phyloP scores from a whole-genome alignment of 805 yeast species.

The Lipomyces japonicus region DNA sequence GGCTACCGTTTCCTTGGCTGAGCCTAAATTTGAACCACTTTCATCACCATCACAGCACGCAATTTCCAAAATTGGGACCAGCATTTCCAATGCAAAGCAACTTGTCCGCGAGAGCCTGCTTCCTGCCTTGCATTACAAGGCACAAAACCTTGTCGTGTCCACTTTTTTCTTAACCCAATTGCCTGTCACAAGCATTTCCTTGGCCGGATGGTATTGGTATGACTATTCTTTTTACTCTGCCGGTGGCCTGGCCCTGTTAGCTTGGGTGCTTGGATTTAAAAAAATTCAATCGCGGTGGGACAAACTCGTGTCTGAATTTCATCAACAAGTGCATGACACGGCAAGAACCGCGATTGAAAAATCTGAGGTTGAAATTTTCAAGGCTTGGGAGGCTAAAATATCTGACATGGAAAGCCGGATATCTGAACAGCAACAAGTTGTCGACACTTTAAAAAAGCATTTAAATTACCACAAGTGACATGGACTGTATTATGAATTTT shows the following conservation, averaged over 20 bases:
- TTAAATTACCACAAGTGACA: too few species aligned
- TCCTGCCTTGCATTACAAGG: constrained; percentile 34
- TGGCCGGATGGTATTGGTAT: constrained; percentile 35
- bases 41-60: not conserved
- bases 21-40: not conserved
- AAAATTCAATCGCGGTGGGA: constrained; percentile 39
- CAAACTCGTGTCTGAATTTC: constrained; percentile 30
- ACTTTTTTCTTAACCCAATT: constrained; percentile 37
- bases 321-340: constrained; percentile 28
- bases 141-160: constrained; percentile 32
- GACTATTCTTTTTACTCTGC: constrained; percentile 36
- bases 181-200: constrained; percentile 35
- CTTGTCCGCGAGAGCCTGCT: constrained; percentile 9
- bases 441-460: constrained; percentile 3
- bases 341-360: constrained; percentile 32
- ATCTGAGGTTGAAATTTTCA: constrained; percentile 34
- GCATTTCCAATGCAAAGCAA: constrained; percentile 2
- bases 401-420: constrained; percentile 11
- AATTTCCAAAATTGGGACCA: constrained; percentile 9
- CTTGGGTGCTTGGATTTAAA: constrained; percentile 38
- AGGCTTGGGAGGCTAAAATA: constrained; percentile 36
- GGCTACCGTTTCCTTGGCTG: constrained; percentile 1
- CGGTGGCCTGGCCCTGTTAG: constrained; percentile 39
- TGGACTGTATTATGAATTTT: too few species aligned
- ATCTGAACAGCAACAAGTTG: constrained; percentile 6